Base-by-base conservation (phyloP, 306 rosid genomes). In the Cicer judaicum region DNA sequence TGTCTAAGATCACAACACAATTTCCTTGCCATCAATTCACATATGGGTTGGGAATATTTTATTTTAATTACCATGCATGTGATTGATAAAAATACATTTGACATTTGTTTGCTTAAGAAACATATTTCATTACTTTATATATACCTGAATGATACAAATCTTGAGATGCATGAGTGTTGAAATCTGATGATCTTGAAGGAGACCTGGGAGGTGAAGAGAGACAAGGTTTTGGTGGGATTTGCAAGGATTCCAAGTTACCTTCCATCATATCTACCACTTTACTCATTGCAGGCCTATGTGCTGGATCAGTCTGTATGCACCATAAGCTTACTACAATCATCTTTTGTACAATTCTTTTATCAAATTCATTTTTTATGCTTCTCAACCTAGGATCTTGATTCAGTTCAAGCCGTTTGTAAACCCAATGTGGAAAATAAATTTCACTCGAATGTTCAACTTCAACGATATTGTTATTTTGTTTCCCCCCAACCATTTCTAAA, bases 191-290 rank as follows among this genome's bases (percentile, higher is more conserved):
- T 73, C 41, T 40, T 2, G 57, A 38, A 0, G 68, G 42, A 21
- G 55, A 78, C 6, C 73, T 53, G 8, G 78, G 68, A 79, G 78
- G 82, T 12, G 78, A 64, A 64, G 24, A 72, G 18, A 79, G 69
- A 65, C 40, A 72, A 24, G 82, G 82, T 78, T 78, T 75, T 39
- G 84, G 84, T 68, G 84, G 84, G 16, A 80, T 80, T 68, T 68
- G 76, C 64, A 80, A 52, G 15, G 40, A 44, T 12, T 80, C 76
- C 14, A 68, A 10, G n/a, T 49, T 74, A 12, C 76, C 70, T 74
- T 80, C 84, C 57, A 80, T 16, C 87, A 78, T 86, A 18, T 81
- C 83, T 9, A 81, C 84, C 10, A 78, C 89, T 73, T 55, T 34
- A 12, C 48, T 71, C 73, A 81, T 83, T 0, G 78, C 7, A n/a